Base-by-base conservation (phyloP, 352 stramenopile genomes). In the Phytopythium delawarense region DNA sequence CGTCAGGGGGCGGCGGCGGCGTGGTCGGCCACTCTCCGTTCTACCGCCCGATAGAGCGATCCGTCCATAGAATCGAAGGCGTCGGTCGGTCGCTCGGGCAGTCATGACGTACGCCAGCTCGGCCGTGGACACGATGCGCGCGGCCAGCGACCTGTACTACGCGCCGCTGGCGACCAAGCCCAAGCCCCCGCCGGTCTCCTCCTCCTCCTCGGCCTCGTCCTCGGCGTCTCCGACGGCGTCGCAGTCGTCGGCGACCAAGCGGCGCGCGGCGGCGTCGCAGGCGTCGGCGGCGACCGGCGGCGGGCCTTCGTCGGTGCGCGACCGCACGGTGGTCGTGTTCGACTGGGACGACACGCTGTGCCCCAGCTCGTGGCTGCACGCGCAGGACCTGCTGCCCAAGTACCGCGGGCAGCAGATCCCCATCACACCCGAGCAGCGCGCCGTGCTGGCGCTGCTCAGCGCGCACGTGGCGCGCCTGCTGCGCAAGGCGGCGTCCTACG, bases 281-380 rank as follows among this genome's bases (percentile, higher is more conserved):
- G 34, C 63, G 23, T 40, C 57, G 55, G 16, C 25, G 25, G 35
- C 60, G 48, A 34, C 59, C 58, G 28, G 34, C 40, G n/a, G 9
- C 39, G 16, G 9, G 8, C 35, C 35, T 7, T 16, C 28, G 46
- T 80, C 75, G 20, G 66, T 88, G n/a, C 75, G 76, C 52, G 84
- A 93, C 61, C 82, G 84, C 53, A 95, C 86, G 15, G 84, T 95
- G 30, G 84, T 91, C 4, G 86, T 95, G 44, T 95, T 95, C 53
- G 86, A 95, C 66, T 95, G 86, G 86, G 86, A 95, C 66, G 86
- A 95, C 76, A 95, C 86, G 65, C 74, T 95, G n/a, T 93, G 84
- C 54, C 86, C 86, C 40, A 92, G 81, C 68, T 88, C 82, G 25
- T 95, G 86, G 86, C 76, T 95, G 39, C 84, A 95, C 59, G 77